Base-by-base conservation (phyloP, 306 rosid species). In the Cajanus cajan region DNA sequence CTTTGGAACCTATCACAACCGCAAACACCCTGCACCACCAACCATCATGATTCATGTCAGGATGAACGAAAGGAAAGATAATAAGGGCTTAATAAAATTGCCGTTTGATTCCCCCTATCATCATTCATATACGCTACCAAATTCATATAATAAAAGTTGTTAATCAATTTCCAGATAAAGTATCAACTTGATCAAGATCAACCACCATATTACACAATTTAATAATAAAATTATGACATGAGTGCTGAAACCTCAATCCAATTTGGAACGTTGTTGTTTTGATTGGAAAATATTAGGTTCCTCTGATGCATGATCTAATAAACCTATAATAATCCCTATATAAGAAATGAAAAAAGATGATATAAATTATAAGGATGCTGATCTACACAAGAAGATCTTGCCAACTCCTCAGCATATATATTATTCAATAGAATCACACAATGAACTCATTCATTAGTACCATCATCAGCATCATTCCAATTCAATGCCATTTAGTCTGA, bases 1-100 rank as follows among this genome's bases (percentile, higher is more conserved):
- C 82, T 96, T 86, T 87, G 83, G 85, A 90, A 96, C 84, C 99
- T 90, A 80, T 96, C 98, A 40, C 99, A 93, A 37, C 98, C 99
- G 19, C 99, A 96, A 7, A 96, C 84, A 24, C 99, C 99, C 99
- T 96, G 93, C 61, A 83, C 28, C 76, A 62, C 59, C 61, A 83
- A 40, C 78, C 81, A 47, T 50, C 79, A 28, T 28, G 31, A 28
- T 28, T 28, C 31, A 33, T 34, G 73, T 83, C 71, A 77, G 68
- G 73, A 64, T 77, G 37, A 40, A 73, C 41, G 19, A 48, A 54
- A 69, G 18, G 6, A 47, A 71, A 24, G 24, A 44, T 21, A 41
- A 44, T 21, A 41, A 4, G 69, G 34, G 36, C 21, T 47, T 39
- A 55, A 14, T 21, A 36, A 25, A 47, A 12, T 34, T 61, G 58